A percentile compares a stretch with the other conserved stretches of the same genome.
phyloP scores from a whole-genome alignment of 225 moss, liverwort and hornwort genomes.

The Straminergon stramineum region DNA sequence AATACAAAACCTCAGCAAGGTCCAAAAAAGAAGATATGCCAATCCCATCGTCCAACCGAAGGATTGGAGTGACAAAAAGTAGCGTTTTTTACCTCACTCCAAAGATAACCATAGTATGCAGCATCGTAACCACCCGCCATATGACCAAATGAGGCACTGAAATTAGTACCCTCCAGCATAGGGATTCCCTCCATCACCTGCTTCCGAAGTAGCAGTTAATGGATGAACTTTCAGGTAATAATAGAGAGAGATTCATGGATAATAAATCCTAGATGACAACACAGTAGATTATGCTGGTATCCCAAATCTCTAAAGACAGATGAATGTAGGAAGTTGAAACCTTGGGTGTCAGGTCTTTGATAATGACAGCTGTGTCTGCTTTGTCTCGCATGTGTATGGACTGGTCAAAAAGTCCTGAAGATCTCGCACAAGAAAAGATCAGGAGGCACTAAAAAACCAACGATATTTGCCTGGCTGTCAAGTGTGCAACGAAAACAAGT shows the following conservation, averaged over 20 bases:
- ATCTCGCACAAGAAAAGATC: neutral
- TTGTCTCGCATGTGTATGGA: constrained; percentile 67
- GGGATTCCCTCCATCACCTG: constrained; percentile 97
- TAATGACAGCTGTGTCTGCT: constrained; percentile 68
- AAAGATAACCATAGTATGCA: constrained; percentile 80
- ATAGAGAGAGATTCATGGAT: neutral
- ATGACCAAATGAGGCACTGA: constrained; percentile 91
- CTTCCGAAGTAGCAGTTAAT: neutral
- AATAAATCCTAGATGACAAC: neutral
- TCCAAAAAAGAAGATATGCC: neutral
- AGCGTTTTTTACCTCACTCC: constrained; percentile 64
- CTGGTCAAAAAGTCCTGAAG: constrained; percentile 84
- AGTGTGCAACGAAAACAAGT: neutral
- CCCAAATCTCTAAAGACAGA: neutral
- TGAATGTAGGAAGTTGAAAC: constrained; percentile 10
- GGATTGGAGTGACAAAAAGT: neutral
- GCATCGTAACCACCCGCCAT: constrained; percentile 83
- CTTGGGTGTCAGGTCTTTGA: constrained; percentile 68
- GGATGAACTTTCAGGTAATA: neutral
- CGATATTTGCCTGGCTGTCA: neutral
- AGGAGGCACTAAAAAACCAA: neutral
- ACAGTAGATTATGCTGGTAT: neutral
- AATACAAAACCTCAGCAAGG: neutral
- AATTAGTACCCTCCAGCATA: constrained; percentile 82
- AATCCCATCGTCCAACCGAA: neutral